A percentile compares a stretch with the other conserved stretches of the same genome.
phyloP scores from a whole-genome alignment of 2,329 filamentous ascomycete genomes.

The Talaromyces marneffei region DNA sequence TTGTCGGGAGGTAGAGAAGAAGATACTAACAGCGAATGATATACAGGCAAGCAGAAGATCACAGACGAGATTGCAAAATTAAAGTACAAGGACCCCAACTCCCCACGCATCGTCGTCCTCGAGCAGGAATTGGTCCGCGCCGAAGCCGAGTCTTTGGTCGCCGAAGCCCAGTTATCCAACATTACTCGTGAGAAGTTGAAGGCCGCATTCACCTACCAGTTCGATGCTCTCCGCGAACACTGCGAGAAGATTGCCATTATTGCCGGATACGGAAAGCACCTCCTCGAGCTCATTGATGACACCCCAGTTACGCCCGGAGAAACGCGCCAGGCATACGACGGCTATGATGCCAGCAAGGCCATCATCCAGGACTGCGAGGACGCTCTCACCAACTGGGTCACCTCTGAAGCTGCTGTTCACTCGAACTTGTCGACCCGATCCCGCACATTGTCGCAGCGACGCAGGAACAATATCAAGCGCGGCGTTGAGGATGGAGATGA shows the following conservation, averaged over 20 bases:
- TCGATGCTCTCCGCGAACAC: conserved; percentile 94
- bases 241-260: conserved; percentile 98
- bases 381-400: conserved; percentile 93
- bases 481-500: conserved; percentile 66
- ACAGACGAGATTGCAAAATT: conserved; percentile 97
- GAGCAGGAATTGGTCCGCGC: conserved; percentile 98
- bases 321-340: conserved; percentile 91
- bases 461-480: conserved; percentile 63
- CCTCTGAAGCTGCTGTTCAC: conserved; percentile 78
- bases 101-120: conserved; percentile 91
- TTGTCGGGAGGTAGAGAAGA: too few species aligned
- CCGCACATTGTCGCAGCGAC: conserved; percentile 79
- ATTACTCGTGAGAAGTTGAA: conserved; percentile 99
- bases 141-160: conserved; percentile 97
- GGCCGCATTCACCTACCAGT: conserved; percentile 96
- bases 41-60: conserved; percentile 91
- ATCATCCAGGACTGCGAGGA: conserved; percentile 99
- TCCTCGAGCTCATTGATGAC: conserved; percentile 95
- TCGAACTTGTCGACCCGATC: conserved; percentile 82
- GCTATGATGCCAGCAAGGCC: conserved; percentile 94
- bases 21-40: background rate
- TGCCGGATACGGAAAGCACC: conserved; percentile 93
- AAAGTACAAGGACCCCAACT: conserved; percentile 99
- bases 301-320: conserved; percentile 95
- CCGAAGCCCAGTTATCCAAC: conserved; percentile 96